Base-by-base conservation (phyloP, 208 protist genomes). In the Crithidia mellificae region DNA sequence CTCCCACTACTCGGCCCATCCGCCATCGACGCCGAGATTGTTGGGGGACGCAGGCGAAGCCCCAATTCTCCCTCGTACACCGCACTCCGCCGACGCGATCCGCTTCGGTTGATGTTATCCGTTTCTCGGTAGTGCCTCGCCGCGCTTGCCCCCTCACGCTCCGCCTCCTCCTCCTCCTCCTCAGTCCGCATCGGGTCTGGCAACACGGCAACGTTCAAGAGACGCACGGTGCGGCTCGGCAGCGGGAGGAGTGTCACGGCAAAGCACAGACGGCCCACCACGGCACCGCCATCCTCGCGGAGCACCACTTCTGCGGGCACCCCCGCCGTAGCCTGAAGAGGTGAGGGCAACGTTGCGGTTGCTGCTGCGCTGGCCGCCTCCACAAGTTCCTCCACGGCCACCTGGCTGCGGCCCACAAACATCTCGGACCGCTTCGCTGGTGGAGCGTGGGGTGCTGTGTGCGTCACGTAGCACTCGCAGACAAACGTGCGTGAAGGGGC, bases 401-500 rank as follows among this genome's bases (percentile, higher is more conserved):
- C 19, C 15, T 70, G 17, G 27, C 53, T 43, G 30, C 64, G 39
- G 24, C 64, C 64, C 2, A 70, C 14, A 46, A 52, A 70, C 3
- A 9, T 2, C 30, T 56, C 30, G 0, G 51, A 56, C 6, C 29
- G 51, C 27, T 20, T 15, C 34, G 3, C 34, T 34, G 53, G 32
- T 58, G 53, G 32, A 12, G 53, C 24, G 27, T 7, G 15, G 29
- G 51, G 24, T 15, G 30, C 6, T 2, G 51, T 20, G 29, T 56
- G 8, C 11, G 4, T 7, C 53, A 58, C 39, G 43, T 70, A 70
- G 43, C 51, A 70, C 51, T 70, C 64, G 17, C 56, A 51, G 8
- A 70, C 53, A 9, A 62, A n/a, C 11, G 36, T 32, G 19, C 22
- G 46, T 32, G 20, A 30, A 25, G 62, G 49, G 11, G 36, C 36